A percentile compares a stretch with the other conserved stretches of the same genome.
Evolutionary conservation across 139 green algal genomes (phyloP).

Genomic region (Helicosporidium sp.): DNA sequence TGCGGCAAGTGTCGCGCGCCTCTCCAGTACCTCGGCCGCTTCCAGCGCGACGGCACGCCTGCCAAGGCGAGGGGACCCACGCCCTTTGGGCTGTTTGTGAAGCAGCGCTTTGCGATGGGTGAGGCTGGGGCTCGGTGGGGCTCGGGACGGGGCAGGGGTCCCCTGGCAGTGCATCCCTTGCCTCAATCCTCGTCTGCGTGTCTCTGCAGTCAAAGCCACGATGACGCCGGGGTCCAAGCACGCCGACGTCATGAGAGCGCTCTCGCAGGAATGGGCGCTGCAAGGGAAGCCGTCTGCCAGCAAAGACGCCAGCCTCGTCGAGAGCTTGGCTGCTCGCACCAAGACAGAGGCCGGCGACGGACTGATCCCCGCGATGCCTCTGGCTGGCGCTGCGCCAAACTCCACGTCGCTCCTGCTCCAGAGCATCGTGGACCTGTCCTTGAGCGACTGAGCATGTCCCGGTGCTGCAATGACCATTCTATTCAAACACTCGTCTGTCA

Average conservation of each 20-base stretch:
- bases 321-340: too few relatives aligned
- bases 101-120: conserved; percentile 20
- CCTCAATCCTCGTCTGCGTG: not conserved
- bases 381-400: not conserved
- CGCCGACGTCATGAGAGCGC: conserved; percentile 19
- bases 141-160: not conserved
- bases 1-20: conserved; percentile 23
- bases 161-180: not conserved
- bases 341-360: not conserved
- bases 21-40: conserved; percentile 27
- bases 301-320: too few relatives aligned
- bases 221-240: conserved; percentile 11
- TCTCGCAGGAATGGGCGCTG: conserved; percentile 11
- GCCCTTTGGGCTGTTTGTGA: conserved; percentile 17
- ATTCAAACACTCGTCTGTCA: too few relatives aligned
- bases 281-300: not conserved
- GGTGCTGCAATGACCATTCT: too few relatives aligned
- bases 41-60: conserved; percentile 24
- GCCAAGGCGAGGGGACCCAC: conserved; percentile 7
- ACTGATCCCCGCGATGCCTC: not conserved
- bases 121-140: not conserved
- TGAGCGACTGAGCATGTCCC: too few relatives aligned
- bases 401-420: too few relatives aligned
- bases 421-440: too few relatives aligned
- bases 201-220: conserved; percentile 3